Base-by-base conservation (phyloP, 129 eudicot genomes). In the Centella asiatica region DNA sequence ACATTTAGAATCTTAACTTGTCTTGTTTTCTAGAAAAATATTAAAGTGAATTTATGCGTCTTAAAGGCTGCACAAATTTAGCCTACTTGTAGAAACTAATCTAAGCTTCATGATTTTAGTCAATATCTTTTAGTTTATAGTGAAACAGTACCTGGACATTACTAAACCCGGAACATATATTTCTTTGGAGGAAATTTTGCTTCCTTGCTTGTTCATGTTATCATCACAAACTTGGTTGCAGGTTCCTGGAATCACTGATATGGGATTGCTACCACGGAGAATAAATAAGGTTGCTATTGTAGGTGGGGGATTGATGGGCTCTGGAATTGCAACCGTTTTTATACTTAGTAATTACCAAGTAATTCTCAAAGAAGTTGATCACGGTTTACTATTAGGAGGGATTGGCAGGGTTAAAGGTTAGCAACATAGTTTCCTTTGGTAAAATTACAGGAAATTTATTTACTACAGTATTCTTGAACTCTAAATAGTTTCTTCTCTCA, bases 161-260 rank as follows among this genome's bases (percentile, higher is more conserved):
- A 23, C 33, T 15, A 33, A 10, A 33, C 33, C 60, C 17, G 24
- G 15, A 34, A 20, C 36, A 23, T 65, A 25, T 18, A 14, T 50
- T 5, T 36, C 39, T 29, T 31, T 34, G 5, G 56, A 39, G 39
- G 42, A 32, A 26, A 20, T 25, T 7, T 26, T 31, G 19, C 34
- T 29, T 44, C 13, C 47, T 48, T 52, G 17, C 24, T 34, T 37
- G 53, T 34, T 28, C 32, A 33, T 22, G 28, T 25, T n/a, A 13
- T 34, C 19, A 59, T 5, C 24, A 31, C 2, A 10, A 12, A n/a
- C 13, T 19, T 60, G 50, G 42, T 53, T 20, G 44, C 86, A 80
- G 90, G 65, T 83, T 53, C 77, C 86, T 54, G 90, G 83, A 27
- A 57, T 83, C 45, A 76, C 81, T 46, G 80, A 80, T 62, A 47